Percentiles rank a stretch among this genome's conserved stretches.
Evolutionary conservation across 352 stramenopile genomes (phyloP).

Genomic region (Phytophthora cryptogea): DNA sequence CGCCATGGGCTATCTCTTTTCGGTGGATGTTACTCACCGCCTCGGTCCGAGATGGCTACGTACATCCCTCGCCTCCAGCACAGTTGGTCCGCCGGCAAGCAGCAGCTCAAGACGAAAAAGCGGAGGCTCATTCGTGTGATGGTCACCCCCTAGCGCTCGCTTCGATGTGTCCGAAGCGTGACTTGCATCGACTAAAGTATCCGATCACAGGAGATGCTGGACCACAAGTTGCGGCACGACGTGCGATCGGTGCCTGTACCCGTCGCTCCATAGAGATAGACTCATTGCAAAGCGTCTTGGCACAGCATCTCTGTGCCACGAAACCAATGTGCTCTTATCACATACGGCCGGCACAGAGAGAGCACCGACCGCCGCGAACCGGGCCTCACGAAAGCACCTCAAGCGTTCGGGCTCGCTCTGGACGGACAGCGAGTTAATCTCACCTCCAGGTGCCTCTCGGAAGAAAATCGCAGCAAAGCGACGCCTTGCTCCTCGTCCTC

Average conservation of each 20-base stretch:
- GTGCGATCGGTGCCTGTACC: conserved; percentile 13
- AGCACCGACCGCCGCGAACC: conserved; percentile 7
- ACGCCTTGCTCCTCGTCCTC: conserved; percentile 5
- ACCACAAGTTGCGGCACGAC: conserved; percentile 26
- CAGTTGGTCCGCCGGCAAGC: conserved; percentile 12
- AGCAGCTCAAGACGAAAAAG: conserved; percentile 22
- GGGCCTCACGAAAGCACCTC: conserved; percentile 7
- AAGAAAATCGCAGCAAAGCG: conserved; percentile 8
- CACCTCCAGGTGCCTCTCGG: conserved; percentile 4
- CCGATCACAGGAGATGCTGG: conserved; percentile 1
- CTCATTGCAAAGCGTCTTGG: conserved; percentile 18
- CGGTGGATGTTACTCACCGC: conserved; percentile 8
- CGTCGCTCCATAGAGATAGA: conserved; percentile 24
- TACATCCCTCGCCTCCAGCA: conserved; percentile 1
- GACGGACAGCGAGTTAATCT: conserved; percentile 24
- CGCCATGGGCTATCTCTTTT: conserved; percentile 25
- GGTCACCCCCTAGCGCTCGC: conserved; percentile 16
- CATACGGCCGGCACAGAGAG: conserved; percentile 25
- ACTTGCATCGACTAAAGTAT: conserved; percentile 7
- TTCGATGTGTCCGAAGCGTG: conserved; percentile 13
- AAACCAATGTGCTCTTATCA: conserved; percentile 23
- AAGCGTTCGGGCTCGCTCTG: conserved; percentile 18
- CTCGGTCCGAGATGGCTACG: conserved; percentile 17
- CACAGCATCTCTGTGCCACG: conserved; percentile 23
- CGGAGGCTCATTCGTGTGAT: conserved; percentile 12